These are phyloP conservation scores for Gracilaria domingensis DNA, from an alignment of 23 red algal species.

Conservation along the genomic window DNA sequence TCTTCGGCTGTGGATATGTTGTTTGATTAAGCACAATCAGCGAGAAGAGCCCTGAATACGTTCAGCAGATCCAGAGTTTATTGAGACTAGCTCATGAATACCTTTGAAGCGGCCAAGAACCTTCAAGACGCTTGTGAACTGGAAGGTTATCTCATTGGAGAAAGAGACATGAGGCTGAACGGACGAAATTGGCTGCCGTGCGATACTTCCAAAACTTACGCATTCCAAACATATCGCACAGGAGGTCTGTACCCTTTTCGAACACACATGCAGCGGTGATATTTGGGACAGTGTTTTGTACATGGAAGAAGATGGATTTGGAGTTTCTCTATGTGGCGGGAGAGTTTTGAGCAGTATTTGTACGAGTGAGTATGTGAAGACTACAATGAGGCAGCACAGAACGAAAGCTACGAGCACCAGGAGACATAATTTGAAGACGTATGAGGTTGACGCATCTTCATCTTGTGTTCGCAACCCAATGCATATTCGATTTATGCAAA, in stretches of 20 bases:
- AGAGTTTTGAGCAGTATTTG: slow-evolving; percentile 20
- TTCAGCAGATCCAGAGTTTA: slow-evolving; percentile 14
- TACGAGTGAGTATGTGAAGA: not conserved
- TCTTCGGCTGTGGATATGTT: not conserved
- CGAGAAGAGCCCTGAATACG: not conserved
- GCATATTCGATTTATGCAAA: not conserved
- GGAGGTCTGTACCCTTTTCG: not conserved
- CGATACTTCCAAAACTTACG: not conserved
- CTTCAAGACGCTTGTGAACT: slow-evolving; percentile 9
- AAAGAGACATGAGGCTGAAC: not conserved
- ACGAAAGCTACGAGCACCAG: not conserved
- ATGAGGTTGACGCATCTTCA: not conserved
- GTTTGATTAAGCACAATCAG: slow-evolving; percentile 1
- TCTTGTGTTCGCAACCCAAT: not conserved
- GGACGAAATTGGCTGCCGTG: not conserved
- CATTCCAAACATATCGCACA: slow-evolving; percentile 32
- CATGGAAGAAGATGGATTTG: not conserved
- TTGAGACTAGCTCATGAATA: slow-evolving; percentile 14
- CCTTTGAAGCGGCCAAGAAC: not conserved
- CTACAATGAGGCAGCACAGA: not conserved
- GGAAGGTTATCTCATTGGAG: slow-evolving; percentile 14
- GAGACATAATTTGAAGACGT: not conserved
- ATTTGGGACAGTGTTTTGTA: not conserved
- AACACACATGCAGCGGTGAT: not conserved
- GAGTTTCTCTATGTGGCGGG: not conserved